Evolutionary conservation across 2,329 filamentous ascomycete species (phyloP).

Genomic region (Ophiostoma triangulosporum): DNA sequence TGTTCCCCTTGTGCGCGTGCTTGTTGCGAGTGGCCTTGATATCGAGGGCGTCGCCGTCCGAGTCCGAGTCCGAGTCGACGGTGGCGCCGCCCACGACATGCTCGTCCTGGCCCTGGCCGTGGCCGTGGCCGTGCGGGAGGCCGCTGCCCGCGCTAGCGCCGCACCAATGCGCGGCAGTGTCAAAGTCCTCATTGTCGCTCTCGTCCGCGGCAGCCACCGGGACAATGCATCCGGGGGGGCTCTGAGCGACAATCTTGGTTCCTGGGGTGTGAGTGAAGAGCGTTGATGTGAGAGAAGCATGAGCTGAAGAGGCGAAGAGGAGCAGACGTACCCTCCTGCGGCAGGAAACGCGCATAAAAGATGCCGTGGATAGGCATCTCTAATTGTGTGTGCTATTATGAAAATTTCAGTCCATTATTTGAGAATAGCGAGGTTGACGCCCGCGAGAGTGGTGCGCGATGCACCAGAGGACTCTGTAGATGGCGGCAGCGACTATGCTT

Average conservation of each 20-base stretch:
- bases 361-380: conserved; percentile 54
- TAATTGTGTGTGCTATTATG: neutral
- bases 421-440: neutral
- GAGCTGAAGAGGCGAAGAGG: conserved; percentile 9
- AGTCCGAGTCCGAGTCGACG: neutral
- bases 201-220: conserved; percentile 18
- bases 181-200: conserved; percentile 3
- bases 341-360: conserved; percentile 57
- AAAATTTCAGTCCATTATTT: neutral
- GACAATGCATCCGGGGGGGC: conserved; percentile 48
- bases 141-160: neutral
- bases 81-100: neutral
- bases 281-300: neutral
- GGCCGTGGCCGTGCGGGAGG: neutral
- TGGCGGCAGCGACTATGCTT: neutral
- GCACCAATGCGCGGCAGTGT: neutral
- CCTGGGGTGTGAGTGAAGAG: conserved; percentile 24
- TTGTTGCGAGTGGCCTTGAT: neutral
- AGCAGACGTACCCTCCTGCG: conserved; percentile 41
- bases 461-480: neutral
- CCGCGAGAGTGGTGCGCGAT: neutral
- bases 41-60: neutral
- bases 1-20: neutral
- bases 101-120: neutral
- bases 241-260: conserved; percentile 49